phyloP scores from a whole-genome alignment of 345 rosid species.

The Pistacia integerrima region DNA sequence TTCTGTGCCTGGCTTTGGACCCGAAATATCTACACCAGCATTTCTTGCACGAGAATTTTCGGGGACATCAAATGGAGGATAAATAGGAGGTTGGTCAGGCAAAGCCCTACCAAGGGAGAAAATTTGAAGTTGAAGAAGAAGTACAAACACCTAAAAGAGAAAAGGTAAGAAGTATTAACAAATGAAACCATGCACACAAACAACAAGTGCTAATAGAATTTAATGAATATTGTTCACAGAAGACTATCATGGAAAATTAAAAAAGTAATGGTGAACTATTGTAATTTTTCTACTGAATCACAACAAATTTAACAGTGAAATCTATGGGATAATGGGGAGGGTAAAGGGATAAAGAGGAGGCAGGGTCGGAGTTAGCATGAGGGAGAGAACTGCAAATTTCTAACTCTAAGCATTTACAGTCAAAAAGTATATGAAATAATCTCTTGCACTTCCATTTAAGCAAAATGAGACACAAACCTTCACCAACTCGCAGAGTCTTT shows the following conservation, averaged over 20 bases:
- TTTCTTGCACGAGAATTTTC: conserved; percentile 62
- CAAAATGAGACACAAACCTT: conserved; percentile 61
- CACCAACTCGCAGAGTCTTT: conserved; percentile 75
- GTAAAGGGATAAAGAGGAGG: background rate
- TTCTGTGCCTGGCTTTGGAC: conserved; percentile 85
- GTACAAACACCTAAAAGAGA: conserved; percentile 74
- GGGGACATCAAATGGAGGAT: conserved; percentile 45
- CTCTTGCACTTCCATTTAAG: background rate
- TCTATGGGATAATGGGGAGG: background rate
- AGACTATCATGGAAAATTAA: conserved; percentile 1
- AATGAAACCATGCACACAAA: conserved; percentile 14
- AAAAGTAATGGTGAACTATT: background rate
- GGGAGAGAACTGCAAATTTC: background rate
- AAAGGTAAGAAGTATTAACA: conserved; percentile 21
- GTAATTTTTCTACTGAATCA: background rate
- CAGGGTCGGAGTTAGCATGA: background rate
- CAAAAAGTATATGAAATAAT: background rate
- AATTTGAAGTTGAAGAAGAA: conserved; percentile 84
- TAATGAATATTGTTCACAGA: background rate
- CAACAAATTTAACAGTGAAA: background rate
- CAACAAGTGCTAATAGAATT: background rate
- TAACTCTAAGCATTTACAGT: background rate
- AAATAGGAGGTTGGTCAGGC: conserved; percentile 76
- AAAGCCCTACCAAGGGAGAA: conserved; percentile 75
- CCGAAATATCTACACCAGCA: conserved; percentile 68